A percentile compares a stretch with the other conserved stretches of the same genome.
These are phyloP conservation scores for Naganishia friedmannii DNA, from an alignment of 768 basidiomycete genomes.

Conservation along the genomic window DNA sequence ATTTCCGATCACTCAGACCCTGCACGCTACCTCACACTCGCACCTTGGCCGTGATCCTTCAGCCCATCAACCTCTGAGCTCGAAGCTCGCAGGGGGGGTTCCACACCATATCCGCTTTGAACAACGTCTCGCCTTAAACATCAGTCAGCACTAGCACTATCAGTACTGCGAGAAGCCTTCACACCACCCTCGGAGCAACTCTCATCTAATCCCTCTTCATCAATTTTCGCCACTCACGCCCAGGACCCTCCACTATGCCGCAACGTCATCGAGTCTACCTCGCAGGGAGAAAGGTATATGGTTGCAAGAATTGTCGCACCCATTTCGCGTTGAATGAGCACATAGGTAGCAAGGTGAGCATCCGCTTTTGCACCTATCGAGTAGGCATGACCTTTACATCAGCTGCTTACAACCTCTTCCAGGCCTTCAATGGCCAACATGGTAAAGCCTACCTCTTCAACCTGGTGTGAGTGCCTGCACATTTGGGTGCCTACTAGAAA, in stretches of 20 bases:
- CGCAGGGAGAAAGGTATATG: slow-evolving; percentile 45
- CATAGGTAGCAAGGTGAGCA: slow-evolving; percentile 39
- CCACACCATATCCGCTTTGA: too few species aligned
- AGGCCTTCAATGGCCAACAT: slow-evolving; percentile 98
- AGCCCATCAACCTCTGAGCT: not conserved
- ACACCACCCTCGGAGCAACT: too few species aligned
- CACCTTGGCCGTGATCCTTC: not conserved
- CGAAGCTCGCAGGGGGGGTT: not conserved
- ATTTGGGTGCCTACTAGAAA: not conserved
- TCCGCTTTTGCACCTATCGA: not conserved
- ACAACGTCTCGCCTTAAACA: too few species aligned
- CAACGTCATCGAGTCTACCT: slow-evolving; percentile 43
- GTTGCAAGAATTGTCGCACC: slow-evolving; percentile 47
- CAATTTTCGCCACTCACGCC: not conserved
- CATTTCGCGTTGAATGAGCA: slow-evolving; percentile 47
- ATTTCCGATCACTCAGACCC: not conserved
- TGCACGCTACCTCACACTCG: not conserved
- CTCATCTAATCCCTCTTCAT: too few species aligned
- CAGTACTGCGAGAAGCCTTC: too few species aligned
- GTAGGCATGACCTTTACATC: not conserved
- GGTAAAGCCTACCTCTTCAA: slow-evolving; percentile 93
- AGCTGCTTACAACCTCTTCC: slow-evolving; percentile 6
- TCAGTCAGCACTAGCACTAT: too few species aligned
- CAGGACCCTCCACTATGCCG: not conserved
- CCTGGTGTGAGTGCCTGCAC: slow-evolving; percentile 66